A percentile compares a stretch with the other conserved stretches of the same genome.
Evolutionary conservation across 129 eudicot genomes (phyloP).

Genomic region (Kitagawia praeruptora): DNA sequence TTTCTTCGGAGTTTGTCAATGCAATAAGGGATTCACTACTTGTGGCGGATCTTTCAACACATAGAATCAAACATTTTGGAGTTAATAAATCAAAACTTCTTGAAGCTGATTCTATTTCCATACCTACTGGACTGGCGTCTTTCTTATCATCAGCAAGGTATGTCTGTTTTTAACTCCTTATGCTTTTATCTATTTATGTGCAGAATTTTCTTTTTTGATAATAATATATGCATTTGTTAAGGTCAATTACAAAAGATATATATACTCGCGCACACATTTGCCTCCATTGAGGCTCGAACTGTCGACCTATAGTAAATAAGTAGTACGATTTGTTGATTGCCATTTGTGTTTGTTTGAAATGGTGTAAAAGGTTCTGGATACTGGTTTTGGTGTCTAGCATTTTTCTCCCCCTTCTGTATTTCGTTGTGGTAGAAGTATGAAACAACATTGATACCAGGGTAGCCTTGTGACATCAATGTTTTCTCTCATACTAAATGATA

Average conservation of each 20-base stretch:
- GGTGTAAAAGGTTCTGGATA: background rate
- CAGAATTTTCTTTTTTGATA: too few relatives aligned
- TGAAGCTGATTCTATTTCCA: constrained; percentile 27
- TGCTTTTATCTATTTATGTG: too few relatives aligned
- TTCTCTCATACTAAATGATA: background rate
- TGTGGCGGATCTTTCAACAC: constrained; percentile 28
- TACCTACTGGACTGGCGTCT: constrained; percentile 53
- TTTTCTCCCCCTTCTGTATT: background rate
- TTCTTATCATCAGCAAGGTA: constrained; percentile 61
- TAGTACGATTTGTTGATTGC: background rate
- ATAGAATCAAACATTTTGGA: constrained; percentile 50
- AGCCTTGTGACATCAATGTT: background rate
- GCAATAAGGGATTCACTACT: constrained; percentile 51
- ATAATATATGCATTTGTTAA: too few relatives aligned
- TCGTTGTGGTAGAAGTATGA: background rate
- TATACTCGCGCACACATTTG: too few relatives aligned
- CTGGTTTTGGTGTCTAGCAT: background rate
- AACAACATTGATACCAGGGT: background rate
- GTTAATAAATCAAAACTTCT: constrained; percentile 61
- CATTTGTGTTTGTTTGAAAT: background rate
- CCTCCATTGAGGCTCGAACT: too few relatives aligned
- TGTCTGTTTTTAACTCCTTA: background rate
- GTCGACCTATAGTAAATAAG: too few relatives aligned
- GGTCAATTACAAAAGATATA: too few relatives aligned
- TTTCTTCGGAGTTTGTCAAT: constrained; percentile 48